Base-by-base conservation (phyloP, 108 stramenopile species). In the Skeletonema menzelii region DNA sequence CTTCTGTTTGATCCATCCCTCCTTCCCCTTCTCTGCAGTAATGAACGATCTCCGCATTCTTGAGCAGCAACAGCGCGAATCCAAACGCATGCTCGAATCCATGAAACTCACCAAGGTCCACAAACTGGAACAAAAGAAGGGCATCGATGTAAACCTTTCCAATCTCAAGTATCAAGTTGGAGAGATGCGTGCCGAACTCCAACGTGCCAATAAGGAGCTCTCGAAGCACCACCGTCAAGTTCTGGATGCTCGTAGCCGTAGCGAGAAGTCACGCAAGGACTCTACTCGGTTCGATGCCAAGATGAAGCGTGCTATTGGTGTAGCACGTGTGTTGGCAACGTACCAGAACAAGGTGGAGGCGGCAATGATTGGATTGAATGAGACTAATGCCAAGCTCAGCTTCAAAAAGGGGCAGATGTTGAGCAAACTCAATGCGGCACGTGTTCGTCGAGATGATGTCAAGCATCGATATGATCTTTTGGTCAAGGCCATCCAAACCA, bases 11-110 rank as follows among this genome's bases (percentile, higher is more conserved):
- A 19, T 37, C 5, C 8, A 32, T 63, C 24, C 60, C 31, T 31
- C 38, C 35, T 13, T 6, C 14, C 12, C 31, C 62, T 31, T 62
- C 27, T 57, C 17, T 40, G 31, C 53, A 91, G 91, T 94, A 27
- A 79, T 89, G 58, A 78, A 87, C 27, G 91, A 95, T 81, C 87
- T 95, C 27, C 84, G 72, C 13, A 84, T 92, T 32, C 87, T 95
- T 13, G 91, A 91, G 49, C 85, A 88, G 46, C 94, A 95, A 65
- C 94, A 91, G 65, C 84, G 65, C n/a, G 94, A 95, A 13, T 88
- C 91, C 14, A 75, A 87, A 57, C 88, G 83, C 17, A 83, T 85
- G 72, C 85, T 95, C 60, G 80, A 65, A 13, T 75, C 71, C 14
- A 84, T 85, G 17, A 80, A 85, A 32, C 63, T 80, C 46, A 70